These are phyloP conservation scores for Septoria petroselini DNA, from an alignment of 2,329 filamentous ascomycete genomes.

Conservation along the genomic window DNA sequence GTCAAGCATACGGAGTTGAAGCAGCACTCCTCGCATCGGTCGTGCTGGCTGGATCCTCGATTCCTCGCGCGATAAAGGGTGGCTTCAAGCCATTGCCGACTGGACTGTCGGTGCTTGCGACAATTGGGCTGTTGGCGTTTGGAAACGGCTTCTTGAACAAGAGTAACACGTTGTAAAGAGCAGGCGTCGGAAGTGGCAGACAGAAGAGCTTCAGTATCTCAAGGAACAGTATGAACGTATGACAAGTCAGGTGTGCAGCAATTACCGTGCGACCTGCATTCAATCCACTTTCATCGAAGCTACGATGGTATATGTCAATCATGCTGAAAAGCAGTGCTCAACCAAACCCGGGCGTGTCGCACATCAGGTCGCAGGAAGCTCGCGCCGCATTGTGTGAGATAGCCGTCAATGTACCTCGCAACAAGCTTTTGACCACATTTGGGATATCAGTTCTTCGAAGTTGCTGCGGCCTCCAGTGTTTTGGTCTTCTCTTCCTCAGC, in stretches of 20 bases:
- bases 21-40: conserved; percentile 82
- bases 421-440: no score
- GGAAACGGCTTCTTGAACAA: conserved; percentile 60
- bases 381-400: no score
- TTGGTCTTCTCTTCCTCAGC: conserved; percentile 65
- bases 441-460: conserved; percentile 5
- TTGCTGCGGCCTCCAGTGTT: conserved; percentile 28
- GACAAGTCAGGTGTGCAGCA: background rate
- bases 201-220: background rate
- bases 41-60: conserved; percentile 77
- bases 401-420: no score
- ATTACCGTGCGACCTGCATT: no score
- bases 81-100: conserved; percentile 76
- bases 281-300: background rate
- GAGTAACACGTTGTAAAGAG: conserved; percentile 6
- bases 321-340: background rate
- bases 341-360: no score
- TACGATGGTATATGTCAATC: background rate
- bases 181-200: background rate
- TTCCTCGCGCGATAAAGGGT: conserved; percentile 80
- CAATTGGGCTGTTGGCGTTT: conserved; percentile 76
- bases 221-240: background rate
- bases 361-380: no score
- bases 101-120: conserved; percentile 72
- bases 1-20: conserved; percentile 78